phyloP scores from a whole-genome alignment of 345 rosid genomes.

The Rhodamnia rubescens region DNA sequence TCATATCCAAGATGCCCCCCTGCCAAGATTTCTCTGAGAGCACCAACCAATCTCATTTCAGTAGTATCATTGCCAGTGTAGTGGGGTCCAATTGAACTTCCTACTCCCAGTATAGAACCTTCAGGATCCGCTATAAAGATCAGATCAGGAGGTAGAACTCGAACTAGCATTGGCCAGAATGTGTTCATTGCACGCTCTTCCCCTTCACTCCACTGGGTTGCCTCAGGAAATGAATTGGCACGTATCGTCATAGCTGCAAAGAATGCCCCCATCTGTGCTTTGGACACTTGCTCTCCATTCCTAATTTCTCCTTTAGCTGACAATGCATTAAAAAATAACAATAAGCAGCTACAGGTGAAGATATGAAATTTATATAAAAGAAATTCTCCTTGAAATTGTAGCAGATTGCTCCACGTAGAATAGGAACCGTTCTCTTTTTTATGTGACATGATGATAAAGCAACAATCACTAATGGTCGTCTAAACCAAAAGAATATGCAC shows the following conservation, averaged over 20 bases:
- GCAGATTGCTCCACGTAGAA: not conserved
- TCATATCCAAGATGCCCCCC: constrained; percentile 96
- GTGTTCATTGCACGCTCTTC: constrained; percentile 62
- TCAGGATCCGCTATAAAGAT: constrained; percentile 93
- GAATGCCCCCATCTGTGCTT: constrained; percentile 90
- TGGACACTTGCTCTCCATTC: constrained; percentile 67
- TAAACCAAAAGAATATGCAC: not conserved
- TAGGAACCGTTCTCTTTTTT: not conserved
- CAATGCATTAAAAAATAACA: not conserved
- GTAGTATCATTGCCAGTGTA: constrained; percentile 53
- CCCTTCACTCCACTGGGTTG: constrained; percentile 95
- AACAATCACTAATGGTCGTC: not conserved
- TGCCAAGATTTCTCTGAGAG: constrained; percentile 82
- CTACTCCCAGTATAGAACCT: constrained; percentile 71
- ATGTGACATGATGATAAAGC: not conserved
- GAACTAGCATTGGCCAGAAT: constrained; percentile 71
- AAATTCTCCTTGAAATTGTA: not conserved
- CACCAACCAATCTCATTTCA: constrained; percentile 97
- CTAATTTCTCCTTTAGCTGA: constrained; percentile 67
- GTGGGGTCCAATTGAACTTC: constrained; percentile 66
- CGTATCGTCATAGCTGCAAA: constrained; percentile 95
- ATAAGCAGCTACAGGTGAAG: not conserved
- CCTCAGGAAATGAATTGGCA: constrained; percentile 80
- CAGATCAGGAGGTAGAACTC: constrained; percentile 70
- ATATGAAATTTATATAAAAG: not conserved